A percentile compares a stretch with the other conserved stretches of the same genome.
Conservation (phyloP, 2,329 filamentous ascomycete genomes). For the Colletotrichum caudatum region DNA sequence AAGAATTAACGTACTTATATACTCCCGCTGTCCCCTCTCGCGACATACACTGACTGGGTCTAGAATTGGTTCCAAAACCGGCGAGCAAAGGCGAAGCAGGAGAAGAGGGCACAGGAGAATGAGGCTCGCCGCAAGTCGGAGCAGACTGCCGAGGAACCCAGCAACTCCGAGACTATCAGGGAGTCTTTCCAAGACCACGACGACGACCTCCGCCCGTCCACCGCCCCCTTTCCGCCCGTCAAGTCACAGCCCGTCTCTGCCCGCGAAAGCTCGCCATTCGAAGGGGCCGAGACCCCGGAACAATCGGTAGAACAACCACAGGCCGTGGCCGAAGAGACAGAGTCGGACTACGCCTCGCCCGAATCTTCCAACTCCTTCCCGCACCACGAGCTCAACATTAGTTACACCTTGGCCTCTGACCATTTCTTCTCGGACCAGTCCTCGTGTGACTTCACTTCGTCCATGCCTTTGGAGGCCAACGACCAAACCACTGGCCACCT, state of each 20-base stretch:
- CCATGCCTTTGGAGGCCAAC: slow-evolving; percentile 21
- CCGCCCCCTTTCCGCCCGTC: slow-evolving; percentile 47
- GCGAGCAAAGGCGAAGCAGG: slow-evolving; percentile 73
- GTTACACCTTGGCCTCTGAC: slow-evolving; percentile 28
- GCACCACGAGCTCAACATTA: slow-evolving; percentile 23
- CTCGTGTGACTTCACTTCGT: slow-evolving; percentile 37
- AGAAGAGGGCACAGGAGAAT: slow-evolving; percentile 66
- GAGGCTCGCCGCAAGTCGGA: slow-evolving; percentile 53
- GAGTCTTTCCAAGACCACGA: slow-evolving; percentile 51
- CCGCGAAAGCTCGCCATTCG: slow-evolving; percentile 20
- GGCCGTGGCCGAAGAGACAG: slow-evolving; percentile 13
- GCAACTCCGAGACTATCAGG: slow-evolving; percentile 49
- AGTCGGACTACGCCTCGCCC: slow-evolving; percentile 38
- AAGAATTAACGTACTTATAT: slow-evolving; percentile 67
- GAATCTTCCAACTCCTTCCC: slow-evolving; percentile 33
- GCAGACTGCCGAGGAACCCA: slow-evolving; percentile 53
- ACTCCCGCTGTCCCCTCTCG: slow-evolving; percentile 34
- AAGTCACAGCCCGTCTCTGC: neutral
- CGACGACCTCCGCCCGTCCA: slow-evolving; percentile 55
- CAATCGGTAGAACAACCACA: slow-evolving; percentile 10
- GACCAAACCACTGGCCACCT: slow-evolving; percentile 31
- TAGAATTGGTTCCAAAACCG: slow-evolving; percentile 79
- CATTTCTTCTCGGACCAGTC: slow-evolving; percentile 35
- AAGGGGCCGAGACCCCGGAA: slow-evolving; percentile 11
- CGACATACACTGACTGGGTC: slow-evolving; percentile 47